Percentiles rank a stretch among this genome's conserved stretches.
phyloP scores from a whole-genome alignment of 306 rosid species.

The cucumber (Cucumis sativus) region DNA sequence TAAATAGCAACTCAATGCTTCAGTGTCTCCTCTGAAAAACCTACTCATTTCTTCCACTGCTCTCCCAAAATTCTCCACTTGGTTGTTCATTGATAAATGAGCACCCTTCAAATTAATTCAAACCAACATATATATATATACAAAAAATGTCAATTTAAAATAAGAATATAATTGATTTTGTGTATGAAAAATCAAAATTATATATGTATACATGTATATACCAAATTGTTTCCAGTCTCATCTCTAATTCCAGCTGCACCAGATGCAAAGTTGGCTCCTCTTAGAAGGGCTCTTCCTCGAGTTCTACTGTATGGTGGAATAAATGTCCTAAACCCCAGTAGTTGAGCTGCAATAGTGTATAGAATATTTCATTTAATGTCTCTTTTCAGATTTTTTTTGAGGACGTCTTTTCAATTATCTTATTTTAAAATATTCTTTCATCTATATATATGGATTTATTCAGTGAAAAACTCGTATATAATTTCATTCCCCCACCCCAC shows the following conservation, averaged over 20 bases:
- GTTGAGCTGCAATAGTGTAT: conserved; percentile 42
- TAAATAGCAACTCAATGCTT: conserved; percentile 32
- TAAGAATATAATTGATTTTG: too few species aligned
- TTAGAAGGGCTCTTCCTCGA: conserved; percentile 47
- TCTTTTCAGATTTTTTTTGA: too few species aligned
- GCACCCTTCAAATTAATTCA: conserved; percentile 38
- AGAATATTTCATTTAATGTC: too few species aligned
- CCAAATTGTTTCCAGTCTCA: conserved; percentile 82
- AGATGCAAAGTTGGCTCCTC: conserved; percentile 82
- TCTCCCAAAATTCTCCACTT: conserved; percentile 46
- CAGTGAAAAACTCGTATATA: too few species aligned
- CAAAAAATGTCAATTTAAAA: too few species aligned
- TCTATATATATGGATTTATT: too few species aligned
- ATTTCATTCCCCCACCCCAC: too few species aligned
- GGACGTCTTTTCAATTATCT: too few species aligned
- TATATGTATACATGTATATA: not conserved
- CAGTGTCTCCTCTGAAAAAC: conserved; percentile 51
- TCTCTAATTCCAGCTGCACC: conserved; percentile 84
- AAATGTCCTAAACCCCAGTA: conserved; percentile 50
- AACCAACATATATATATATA: not conserved
- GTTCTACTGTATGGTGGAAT: conserved; percentile 61
- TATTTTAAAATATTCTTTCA: too few species aligned
- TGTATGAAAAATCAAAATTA: too few species aligned
- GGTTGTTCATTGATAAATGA: conserved; percentile 60
- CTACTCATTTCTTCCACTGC: conserved; percentile 50